These are phyloP conservation scores for Trametes meyenii DNA, from an alignment of 768 basidiomycete genomes.

Conservation along the genomic window DNA sequence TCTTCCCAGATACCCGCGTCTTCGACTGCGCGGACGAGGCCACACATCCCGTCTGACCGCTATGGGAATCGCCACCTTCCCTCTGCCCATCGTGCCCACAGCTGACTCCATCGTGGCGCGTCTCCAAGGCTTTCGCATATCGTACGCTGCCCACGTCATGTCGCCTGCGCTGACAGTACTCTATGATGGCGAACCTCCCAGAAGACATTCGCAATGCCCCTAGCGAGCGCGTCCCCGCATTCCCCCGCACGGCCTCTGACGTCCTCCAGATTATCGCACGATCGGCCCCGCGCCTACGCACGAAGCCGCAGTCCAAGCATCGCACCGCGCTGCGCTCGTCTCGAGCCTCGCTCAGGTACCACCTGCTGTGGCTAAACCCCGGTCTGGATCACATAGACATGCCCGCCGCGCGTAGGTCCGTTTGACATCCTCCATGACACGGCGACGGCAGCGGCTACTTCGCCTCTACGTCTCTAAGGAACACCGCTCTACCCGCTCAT, in stretches of 20 bases:
- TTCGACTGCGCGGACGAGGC: slow-evolving; percentile 15
- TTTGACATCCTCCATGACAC: background rate
- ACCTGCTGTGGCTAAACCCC: slow-evolving; percentile 3
- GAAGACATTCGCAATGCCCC: background rate
- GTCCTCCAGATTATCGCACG: slow-evolving; percentile 14
- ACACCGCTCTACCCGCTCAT: too few relatives aligned
- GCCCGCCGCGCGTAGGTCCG: background rate
- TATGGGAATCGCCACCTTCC: slow-evolving; percentile 21
- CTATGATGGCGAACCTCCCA: background rate
- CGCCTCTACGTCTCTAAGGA: too few relatives aligned
- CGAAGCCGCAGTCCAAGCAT: background rate
- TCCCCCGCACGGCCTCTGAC: slow-evolving; percentile 13
- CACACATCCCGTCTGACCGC: background rate
- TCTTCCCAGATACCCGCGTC: slow-evolving; percentile 20
- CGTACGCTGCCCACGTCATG: slow-evolving; percentile 9
- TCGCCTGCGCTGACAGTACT: slow-evolving; percentile 6
- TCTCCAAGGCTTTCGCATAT: slow-evolving; percentile 10
- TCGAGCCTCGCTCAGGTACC: slow-evolving; percentile 5
- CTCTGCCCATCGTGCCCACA: slow-evolving; percentile 20
- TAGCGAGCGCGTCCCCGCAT: slow-evolving; percentile 17
- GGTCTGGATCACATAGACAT: background rate
- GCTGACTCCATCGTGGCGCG: slow-evolving; percentile 22
- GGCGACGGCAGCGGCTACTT: background rate
- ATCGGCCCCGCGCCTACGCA: slow-evolving; percentile 8
- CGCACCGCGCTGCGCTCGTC: slow-evolving; percentile 1